Conservation (phyloP, 495 filamentous ascomycete species). For the Penicillium turbatum region DNA sequence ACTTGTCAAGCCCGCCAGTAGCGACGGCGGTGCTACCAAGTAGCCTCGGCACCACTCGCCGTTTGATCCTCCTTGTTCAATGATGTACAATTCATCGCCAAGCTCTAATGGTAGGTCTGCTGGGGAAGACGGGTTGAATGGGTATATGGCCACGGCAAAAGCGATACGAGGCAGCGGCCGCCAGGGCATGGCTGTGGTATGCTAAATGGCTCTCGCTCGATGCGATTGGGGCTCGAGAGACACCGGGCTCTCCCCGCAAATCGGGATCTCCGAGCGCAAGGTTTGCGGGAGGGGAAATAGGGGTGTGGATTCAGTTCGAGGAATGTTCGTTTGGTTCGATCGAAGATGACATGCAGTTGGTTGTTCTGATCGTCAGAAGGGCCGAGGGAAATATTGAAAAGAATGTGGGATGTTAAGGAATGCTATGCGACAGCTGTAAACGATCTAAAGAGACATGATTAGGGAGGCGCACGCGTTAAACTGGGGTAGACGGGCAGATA, state of each 20-base stretch:
- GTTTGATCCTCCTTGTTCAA: slow-evolving; percentile 84
- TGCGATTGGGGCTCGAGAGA: slow-evolving; percentile 13
- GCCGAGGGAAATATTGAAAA: slow-evolving; percentile 2
- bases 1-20: slow-evolving; percentile 88
- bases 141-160: slow-evolving; percentile 92
- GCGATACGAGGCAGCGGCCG: slow-evolving; percentile 93
- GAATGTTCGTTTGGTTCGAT: slow-evolving; percentile 27
- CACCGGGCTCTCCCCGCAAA: slow-evolving; percentile 15
- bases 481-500: not conserved
- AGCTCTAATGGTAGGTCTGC: slow-evolving; percentile 96
- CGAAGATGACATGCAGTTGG: slow-evolving; percentile 33
- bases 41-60: slow-evolving; percentile 94
- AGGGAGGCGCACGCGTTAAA: slow-evolving; percentile 12
- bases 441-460: slow-evolving; percentile 21
- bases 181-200: slow-evolving; percentile 75
- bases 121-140: slow-evolving; percentile 78
- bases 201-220: not conserved
- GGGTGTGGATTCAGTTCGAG: slow-evolving; percentile 5
- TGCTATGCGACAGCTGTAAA: slow-evolving; percentile 24
- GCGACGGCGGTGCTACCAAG: slow-evolving; percentile 85
- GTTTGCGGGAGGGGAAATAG: not conserved
- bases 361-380: slow-evolving; percentile 10
- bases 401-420: slow-evolving; percentile 9
- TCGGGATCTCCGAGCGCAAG: slow-evolving; percentile 15
- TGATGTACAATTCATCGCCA: slow-evolving; percentile 97